These are phyloP conservation scores for Forsythia viridissima DNA, from an alignment of 257 asterid species.

Conservation along the genomic window DNA sequence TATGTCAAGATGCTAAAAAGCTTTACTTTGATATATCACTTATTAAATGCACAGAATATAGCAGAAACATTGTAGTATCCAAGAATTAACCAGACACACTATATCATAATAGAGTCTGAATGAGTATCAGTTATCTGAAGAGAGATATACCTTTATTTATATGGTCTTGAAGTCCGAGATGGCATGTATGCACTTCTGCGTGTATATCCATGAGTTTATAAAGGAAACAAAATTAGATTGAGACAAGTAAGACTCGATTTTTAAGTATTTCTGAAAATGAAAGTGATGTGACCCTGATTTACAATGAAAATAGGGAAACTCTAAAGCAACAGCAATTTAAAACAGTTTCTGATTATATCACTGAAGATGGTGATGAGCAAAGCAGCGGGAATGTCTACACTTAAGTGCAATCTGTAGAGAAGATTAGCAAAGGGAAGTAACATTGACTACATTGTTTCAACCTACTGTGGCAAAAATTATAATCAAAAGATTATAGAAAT, in stretches of 20 bases:
- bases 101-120: neutral
- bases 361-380: too few relatives aligned
- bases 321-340: neutral
- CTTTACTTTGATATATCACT: neutral
- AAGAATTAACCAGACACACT: neutral
- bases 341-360: neutral
- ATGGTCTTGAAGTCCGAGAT: slow-evolving; percentile 63
- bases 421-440: neutral
- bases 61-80: neutral
- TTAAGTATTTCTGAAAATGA: neutral
- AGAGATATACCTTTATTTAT: slow-evolving; percentile 51
- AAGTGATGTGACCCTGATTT: neutral
- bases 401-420: neutral
- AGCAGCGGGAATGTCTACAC: too few relatives aligned
- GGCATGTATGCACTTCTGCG: slow-evolving; percentile 83
- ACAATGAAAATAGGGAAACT: neutral
- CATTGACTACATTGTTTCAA: neutral
- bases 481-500: neutral
- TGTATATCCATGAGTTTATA: slow-evolving; percentile 34
- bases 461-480: neutral
- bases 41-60: neutral
- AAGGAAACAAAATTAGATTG: slow-evolving; percentile 23
- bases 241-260: slow-evolving; percentile 17
- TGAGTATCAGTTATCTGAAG: neutral
- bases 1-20: neutral